Base-by-base conservation (phyloP, 2,329 filamentous ascomycete species). In the Aspergillus melleus region DNA sequence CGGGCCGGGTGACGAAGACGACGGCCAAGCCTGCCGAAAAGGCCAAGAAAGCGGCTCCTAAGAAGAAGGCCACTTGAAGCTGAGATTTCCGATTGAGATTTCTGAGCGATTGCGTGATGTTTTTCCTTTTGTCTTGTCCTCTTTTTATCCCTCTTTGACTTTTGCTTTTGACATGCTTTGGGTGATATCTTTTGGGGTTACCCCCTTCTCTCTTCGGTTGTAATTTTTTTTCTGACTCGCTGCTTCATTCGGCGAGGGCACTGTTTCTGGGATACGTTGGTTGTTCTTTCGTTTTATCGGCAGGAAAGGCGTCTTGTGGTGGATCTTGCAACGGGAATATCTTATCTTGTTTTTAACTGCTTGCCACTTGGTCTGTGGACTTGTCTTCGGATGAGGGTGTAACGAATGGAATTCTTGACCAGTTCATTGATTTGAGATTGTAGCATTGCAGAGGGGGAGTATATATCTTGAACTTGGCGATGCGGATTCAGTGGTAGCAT, bases 1-100 rank as follows among this genome's bases (percentile, higher is more conserved):
- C 90, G 56, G 91, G 92, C 52, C 89, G 92, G 68, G 89, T 96
- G 70, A 86, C 89, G 70, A 96, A 95, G 86, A 77, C 81, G 47
- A 79, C 79, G 42, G 76, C 80, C 49, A 81, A 82, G 52, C 75
- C 79, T 36, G 72, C 76, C 12, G 66, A 76, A 61, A 74, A 77
- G 68, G 77, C 78, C 64, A 82, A 80, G 72, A 82, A 81, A 71
- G 74, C 77, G 30, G 65, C 77, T 12, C 59, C 74, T 11, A 80
- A 79, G 74, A 80, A 79, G 64, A 42, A 42, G 14, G 36, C 36
- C 3, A 61, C 64, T 60, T 66, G 59, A 62, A 52, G 19, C 46
- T 30, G 26, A 50, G 20, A 24, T 32, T 26, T 49, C 49, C 42
- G 14, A 49, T 54, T 58, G 52, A 56, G 44, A 32, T 55, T 62